These are phyloP conservation scores for Monosporascus sp. DNA, from an alignment of 2,329 filamentous ascomycete genomes.

Conservation along the genomic window DNA sequence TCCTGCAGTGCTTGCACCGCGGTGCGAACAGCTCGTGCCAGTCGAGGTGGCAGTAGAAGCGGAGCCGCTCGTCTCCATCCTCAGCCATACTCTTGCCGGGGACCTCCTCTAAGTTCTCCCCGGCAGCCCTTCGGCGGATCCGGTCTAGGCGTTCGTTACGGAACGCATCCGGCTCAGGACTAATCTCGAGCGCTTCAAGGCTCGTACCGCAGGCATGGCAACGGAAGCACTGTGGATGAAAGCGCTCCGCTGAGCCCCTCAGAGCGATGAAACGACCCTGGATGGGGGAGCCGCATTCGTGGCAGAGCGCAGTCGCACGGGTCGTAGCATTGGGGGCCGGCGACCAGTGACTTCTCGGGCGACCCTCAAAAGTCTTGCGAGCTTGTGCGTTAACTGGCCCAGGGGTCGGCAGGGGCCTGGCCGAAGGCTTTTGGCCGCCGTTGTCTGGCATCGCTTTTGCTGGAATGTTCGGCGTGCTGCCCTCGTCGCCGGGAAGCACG, in stretches of 20 bases:
- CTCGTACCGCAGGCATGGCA: slow-evolving; percentile 83
- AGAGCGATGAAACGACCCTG: slow-evolving; percentile 86
- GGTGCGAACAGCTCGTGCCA: slow-evolving; percentile 94
- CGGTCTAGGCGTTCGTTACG: slow-evolving; percentile 67
- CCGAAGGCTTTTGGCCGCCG: slow-evolving; percentile 23
- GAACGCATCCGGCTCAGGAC: slow-evolving; percentile 74
- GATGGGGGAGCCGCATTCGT: slow-evolving; percentile 78
- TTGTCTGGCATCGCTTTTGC: slow-evolving; percentile 43
- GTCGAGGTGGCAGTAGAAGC: slow-evolving; percentile 98
- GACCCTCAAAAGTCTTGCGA: slow-evolving; percentile 33
- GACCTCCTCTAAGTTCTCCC: slow-evolving; percentile 55
- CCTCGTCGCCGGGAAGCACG: slow-evolving; percentile 27
- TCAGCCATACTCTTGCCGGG: slow-evolving; percentile 60
- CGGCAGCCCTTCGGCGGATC: slow-evolving; percentile 56
- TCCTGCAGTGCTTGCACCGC: slow-evolving; percentile 91
- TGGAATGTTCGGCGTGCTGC: slow-evolving; percentile 25
- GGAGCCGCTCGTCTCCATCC: slow-evolving; percentile 66
- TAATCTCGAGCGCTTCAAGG: slow-evolving; percentile 94
- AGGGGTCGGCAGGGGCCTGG: slow-evolving; percentile 45
- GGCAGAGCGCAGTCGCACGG: slow-evolving; percentile 67
- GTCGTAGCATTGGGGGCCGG: slow-evolving; percentile 41
- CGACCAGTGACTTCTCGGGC: slow-evolving; percentile 53
- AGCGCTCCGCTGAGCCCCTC: slow-evolving; percentile 65
- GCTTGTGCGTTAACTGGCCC: slow-evolving; percentile 26
- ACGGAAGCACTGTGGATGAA: slow-evolving; percentile 89